Evolutionary conservation across 345 rosid genomes (phyloP).

Genomic region (Abelmoschus esculentus): DNA sequence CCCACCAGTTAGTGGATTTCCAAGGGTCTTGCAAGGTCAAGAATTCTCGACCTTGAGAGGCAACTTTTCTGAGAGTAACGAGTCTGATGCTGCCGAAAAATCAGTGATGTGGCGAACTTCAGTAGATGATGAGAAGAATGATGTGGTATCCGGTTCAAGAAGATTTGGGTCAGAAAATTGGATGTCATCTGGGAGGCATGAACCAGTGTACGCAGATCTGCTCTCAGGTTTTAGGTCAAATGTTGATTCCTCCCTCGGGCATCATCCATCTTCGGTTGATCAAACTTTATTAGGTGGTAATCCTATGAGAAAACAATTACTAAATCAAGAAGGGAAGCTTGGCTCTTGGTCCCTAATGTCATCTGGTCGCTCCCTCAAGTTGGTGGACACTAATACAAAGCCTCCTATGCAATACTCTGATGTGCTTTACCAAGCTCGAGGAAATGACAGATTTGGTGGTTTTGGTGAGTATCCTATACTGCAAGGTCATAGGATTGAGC

Average conservation of each 20-base stretch:
- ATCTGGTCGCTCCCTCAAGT: constrained; percentile 41
- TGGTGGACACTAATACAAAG: constrained; percentile 31
- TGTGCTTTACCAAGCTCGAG: constrained; percentile 28
- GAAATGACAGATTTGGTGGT: constrained; percentile 28
- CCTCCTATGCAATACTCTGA: constrained; percentile 28
- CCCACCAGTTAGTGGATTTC: constrained; percentile 40
- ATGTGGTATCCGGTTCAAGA: constrained; percentile 36
- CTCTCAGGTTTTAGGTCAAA: constrained; percentile 53
- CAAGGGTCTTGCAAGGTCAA: constrained; percentile 83
- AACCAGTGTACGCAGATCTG: constrained; percentile 47
- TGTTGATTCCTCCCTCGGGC: constrained; percentile 33
- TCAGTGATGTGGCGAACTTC: constrained; percentile 49
- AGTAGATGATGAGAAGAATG: constrained; percentile 50
- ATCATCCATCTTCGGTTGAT: constrained; percentile 30
- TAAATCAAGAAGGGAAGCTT: constrained; percentile 43
- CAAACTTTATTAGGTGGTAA: constrained; percentile 25
- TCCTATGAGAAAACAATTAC: constrained; percentile 23
- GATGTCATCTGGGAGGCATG: constrained; percentile 42
- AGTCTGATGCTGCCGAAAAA: constrained; percentile 47
- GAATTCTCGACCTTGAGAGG: constrained; percentile 65
- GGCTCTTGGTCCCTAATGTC: constrained; percentile 46
- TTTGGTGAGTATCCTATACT: constrained; percentile 35
- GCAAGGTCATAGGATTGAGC: constrained; percentile 36
- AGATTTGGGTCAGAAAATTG: constrained; percentile 47
- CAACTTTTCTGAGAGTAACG: constrained; percentile 39